Conservation (phyloP, 2,329 filamentous ascomycete genomes). For the Furcasterigmium furcatum region DNA sequence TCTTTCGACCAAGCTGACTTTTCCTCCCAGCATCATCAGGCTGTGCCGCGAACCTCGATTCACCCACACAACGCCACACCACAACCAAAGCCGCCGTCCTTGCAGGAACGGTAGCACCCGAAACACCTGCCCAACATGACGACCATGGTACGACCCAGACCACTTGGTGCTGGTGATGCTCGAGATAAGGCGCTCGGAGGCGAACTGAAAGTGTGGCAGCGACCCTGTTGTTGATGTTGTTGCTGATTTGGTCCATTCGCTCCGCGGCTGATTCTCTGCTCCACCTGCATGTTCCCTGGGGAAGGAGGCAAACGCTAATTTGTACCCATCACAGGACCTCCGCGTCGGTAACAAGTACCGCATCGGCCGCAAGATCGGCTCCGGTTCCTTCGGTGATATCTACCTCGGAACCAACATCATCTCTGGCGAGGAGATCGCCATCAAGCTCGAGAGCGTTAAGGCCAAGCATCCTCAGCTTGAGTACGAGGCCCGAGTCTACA, state of each 20-base stretch:
- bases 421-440: constrained; percentile 98
- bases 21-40: background rate
- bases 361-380: constrained; percentile 98
- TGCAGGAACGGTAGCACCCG: background rate
- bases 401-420: constrained; percentile 99
- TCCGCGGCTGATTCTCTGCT: too few species aligned
- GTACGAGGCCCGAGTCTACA: constrained; percentile 95
- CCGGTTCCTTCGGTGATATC: constrained; percentile 96
- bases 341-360: constrained; percentile 99
- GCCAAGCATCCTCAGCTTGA: constrained; percentile 98
- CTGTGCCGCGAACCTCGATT: background rate
- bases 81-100: constrained; percentile 1
- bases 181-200: too few species aligned
- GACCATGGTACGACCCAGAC: constrained; percentile 3
- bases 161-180: too few species aligned
- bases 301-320: too few species aligned
- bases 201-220: too few species aligned
- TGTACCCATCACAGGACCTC: constrained; percentile 66
- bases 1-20: background rate
- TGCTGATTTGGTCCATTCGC: too few species aligned
- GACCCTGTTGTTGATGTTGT: too few species aligned
- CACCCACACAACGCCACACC: background rate
- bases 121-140: background rate
- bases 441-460: constrained; percentile 99
- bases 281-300: too few species aligned